These are phyloP conservation scores for Auriculariales sp. DNA, from an alignment of 768 basidiomycete genomes.

Conservation along the genomic window DNA sequence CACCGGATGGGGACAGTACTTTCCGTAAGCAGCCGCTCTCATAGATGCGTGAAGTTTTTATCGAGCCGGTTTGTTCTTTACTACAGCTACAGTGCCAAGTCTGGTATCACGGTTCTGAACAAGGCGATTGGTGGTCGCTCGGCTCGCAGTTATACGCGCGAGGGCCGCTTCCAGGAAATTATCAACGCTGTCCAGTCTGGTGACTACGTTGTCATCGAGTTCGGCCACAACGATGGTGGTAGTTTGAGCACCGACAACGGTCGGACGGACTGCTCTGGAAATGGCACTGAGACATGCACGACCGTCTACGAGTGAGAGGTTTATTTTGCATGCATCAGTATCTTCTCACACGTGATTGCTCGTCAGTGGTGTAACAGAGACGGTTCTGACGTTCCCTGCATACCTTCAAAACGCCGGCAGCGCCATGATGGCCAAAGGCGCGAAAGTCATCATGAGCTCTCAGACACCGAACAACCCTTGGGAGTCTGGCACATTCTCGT, in stretches of 20 bases:
- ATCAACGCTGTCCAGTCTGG: slow-evolving; percentile 18
- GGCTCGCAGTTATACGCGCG: slow-evolving; percentile 32
- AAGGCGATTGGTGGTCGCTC: slow-evolving; percentile 30
- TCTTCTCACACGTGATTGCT: not conserved
- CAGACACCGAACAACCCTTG: slow-evolving; percentile 34
- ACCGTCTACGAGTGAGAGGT: not conserved
- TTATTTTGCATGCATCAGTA: too few relatives aligned
- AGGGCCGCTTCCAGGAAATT: slow-evolving; percentile 27
- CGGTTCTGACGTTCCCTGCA: slow-evolving; percentile 31
- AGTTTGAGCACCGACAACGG: slow-evolving; percentile 12
- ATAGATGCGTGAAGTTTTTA: too few relatives aligned
- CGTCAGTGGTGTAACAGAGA: slow-evolving; percentile 21
- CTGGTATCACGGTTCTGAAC: slow-evolving; percentile 26
- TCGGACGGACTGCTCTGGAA: not conserved
- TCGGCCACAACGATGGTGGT: slow-evolving; percentile 31
- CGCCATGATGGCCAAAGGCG: slow-evolving; percentile 29
- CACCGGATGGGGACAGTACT: slow-evolving; percentile 5
- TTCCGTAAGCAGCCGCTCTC: not conserved
- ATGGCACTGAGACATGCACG: not conserved
- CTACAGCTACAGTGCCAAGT: not conserved
- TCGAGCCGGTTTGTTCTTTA: too few relatives aligned
- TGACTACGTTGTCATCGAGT: slow-evolving; percentile 25
- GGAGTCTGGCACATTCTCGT: slow-evolving; percentile 15
- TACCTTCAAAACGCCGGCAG: slow-evolving; percentile 31
- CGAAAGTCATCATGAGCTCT: slow-evolving; percentile 30